Base-by-base conservation (phyloP, 306 rosid genomes). In the Castanea crenata region DNA sequence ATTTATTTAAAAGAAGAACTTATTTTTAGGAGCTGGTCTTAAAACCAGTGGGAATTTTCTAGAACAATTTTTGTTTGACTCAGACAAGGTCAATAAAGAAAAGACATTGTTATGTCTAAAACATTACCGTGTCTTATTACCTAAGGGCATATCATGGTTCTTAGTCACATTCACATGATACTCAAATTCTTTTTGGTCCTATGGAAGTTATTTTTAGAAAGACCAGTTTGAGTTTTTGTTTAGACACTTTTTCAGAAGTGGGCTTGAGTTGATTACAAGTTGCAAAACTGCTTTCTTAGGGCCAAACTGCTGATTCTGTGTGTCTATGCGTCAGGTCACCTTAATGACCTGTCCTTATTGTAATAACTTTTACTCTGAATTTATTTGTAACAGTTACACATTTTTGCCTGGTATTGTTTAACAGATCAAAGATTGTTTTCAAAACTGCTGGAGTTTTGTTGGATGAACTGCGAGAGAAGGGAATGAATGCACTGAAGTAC, bases 401-500 rank as follows among this genome's bases (percentile, higher is more conserved):
- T 67, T 67, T 29, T 73, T 5, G 19, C 63, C 64, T 49, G n/a
- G 79, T 55, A 68, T 20, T 64, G 31, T 34, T 68, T 75, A 32
- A 67, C 90, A 92, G 98, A 35, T 85, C 98, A 23, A 85, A 86
- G 77, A 90, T 94, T 87, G 74, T 89, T 79, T 94, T 92, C 73
- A 94, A 94, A 86, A 94, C 97, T 79, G 97, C 98, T 83, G 98
- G 97, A 80, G 97, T 94, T 85, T 84, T 94, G 84, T 80, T 94
- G 87, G 97, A 92, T 18, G 98, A 92, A 88, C 75, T 94, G 91
- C 87, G 86, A 74, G 98, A 94, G 71, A 92, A 83, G 88, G 97
- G 97, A 14, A 78, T 79, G 83, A 74, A 76, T 65, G 98, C 97
- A 5, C 84, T 94, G 35, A 80, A 94, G 76, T 94, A 92, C 89